Conservation (phyloP, 2,329 filamentous ascomycete species). For the Rutstroemia sp. region DNA sequence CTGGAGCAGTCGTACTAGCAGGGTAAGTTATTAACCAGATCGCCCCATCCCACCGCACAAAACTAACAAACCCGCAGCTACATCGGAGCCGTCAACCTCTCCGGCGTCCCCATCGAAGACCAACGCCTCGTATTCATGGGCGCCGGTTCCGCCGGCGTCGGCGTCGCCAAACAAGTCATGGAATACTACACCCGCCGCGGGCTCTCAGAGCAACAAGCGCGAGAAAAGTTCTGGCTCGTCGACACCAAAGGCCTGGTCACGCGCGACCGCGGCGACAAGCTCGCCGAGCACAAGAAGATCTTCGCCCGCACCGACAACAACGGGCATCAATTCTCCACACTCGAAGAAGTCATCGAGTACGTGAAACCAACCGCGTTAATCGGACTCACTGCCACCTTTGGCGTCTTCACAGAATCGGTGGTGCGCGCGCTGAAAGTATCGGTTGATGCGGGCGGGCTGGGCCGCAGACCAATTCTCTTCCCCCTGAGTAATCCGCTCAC, state of each 20-base stretch:
- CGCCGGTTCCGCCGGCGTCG: constrained; percentile 89
- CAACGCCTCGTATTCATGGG: constrained; percentile 95
- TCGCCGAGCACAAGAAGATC: constrained; percentile 82
- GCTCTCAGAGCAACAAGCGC: constrained; percentile 78
- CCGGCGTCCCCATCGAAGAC: constrained; percentile 76
- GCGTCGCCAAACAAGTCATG: constrained; percentile 95
- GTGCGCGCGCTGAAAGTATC: constrained; percentile 62
- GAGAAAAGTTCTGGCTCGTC: constrained; percentile 92
- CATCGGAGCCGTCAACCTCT: constrained; percentile 71
- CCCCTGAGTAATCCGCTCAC: constrained; percentile 92
- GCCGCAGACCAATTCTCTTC: constrained; percentile 85
- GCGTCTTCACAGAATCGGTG: constrained; percentile 85
- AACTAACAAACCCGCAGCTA: constrained; percentile 35
- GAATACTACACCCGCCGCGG: constrained; percentile 94
- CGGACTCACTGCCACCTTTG: constrained; percentile 88
- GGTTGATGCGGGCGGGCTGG: constrained; percentile 55
- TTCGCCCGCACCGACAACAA: constrained; percentile 59
- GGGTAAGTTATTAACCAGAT: constrained; percentile 43
- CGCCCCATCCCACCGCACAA: neutral
- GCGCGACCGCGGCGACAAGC: constrained; percentile 82
- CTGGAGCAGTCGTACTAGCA: constrained; percentile 86
- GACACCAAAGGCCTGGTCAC: constrained; percentile 96
- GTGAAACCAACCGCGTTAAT: constrained; percentile 93
- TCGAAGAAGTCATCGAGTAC: constrained; percentile 88
- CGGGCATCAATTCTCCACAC: constrained; percentile 64